A percentile compares a stretch with the other conserved stretches of the same genome.
These are phyloP conservation scores for Perilla frutescens DNA, from an alignment of 257 asterid species.

Conservation along the genomic window DNA sequence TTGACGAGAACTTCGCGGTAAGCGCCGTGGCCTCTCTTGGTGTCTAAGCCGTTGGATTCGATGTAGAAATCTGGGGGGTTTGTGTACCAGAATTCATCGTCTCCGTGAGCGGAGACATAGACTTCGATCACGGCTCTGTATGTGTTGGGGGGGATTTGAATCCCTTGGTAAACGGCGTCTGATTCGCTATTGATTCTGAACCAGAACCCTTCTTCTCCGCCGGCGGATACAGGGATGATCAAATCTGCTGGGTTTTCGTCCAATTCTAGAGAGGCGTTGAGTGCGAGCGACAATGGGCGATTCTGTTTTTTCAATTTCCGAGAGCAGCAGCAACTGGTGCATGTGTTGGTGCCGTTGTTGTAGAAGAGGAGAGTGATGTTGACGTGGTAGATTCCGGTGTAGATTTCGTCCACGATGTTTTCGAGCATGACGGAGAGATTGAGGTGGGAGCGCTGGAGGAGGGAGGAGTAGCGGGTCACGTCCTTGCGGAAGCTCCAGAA, in stretches of 20 bases:
- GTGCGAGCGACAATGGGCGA: slow-evolving; percentile 1
- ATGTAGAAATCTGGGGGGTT: slow-evolving; percentile 84
- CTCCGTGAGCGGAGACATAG: slow-evolving; percentile 73
- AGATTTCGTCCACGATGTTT: slow-evolving; percentile 65
- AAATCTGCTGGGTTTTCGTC: slow-evolving; percentile 73
- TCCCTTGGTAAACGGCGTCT: slow-evolving; percentile 45
- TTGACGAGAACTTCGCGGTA: slow-evolving; percentile 71
- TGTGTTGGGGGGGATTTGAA: slow-evolving; percentile 62
- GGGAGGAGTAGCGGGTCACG: slow-evolving; percentile 66
- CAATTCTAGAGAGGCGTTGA: slow-evolving; percentile 37
- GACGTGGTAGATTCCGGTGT: slow-evolving; percentile 63
- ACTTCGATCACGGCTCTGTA: slow-evolving; percentile 82
- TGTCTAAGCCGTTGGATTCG: slow-evolving; percentile 43
- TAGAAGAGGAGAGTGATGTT: slow-evolving; percentile 68
- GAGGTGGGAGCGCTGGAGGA: slow-evolving; percentile 56
- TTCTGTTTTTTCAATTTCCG: slow-evolving; percentile 33
- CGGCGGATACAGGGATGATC: slow-evolving; percentile 66
- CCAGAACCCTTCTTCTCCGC: slow-evolving; percentile 70
- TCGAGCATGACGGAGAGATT: slow-evolving; percentile 82
- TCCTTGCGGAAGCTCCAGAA: slow-evolving; percentile 78
- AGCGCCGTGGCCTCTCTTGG: slow-evolving; percentile 69
- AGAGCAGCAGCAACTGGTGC: not conserved
- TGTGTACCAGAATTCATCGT: slow-evolving; percentile 92
- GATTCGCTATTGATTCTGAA: slow-evolving; percentile 61
- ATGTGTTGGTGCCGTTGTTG: slow-evolving; percentile 2